These are phyloP conservation scores for Ceratocystis diversiconidia DNA, from an alignment of 2,329 filamentous ascomycete species.

Conservation along the genomic window DNA sequence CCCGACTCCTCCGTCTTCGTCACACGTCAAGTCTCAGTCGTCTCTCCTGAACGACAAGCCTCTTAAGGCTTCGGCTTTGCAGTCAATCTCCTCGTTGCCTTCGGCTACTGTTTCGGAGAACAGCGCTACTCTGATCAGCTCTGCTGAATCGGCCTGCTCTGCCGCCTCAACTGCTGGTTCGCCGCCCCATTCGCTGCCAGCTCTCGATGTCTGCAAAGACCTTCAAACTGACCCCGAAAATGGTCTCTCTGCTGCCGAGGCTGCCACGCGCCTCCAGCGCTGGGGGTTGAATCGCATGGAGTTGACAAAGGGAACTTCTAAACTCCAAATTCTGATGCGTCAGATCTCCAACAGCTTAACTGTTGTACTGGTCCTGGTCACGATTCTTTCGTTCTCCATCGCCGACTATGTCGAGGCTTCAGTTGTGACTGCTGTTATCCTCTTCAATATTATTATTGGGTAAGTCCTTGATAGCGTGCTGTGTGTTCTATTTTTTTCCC, in stretches of 20 bases:
- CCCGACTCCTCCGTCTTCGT: background rate
- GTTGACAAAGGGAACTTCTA: constrained; percentile 54
- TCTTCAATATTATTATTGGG: constrained; percentile 54
- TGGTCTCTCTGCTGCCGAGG: constrained; percentile 51
- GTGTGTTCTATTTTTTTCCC: no score
- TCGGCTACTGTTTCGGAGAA: constrained; percentile 13
- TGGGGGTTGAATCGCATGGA: constrained; percentile 60
- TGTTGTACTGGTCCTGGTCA: constrained; percentile 59
- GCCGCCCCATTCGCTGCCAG: constrained; percentile 22
- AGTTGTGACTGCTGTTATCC: constrained; percentile 49
- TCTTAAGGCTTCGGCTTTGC: constrained; percentile 1
- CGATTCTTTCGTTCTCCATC: constrained; percentile 54
- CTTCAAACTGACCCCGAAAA: constrained; percentile 34
- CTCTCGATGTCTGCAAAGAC: constrained; percentile 23
- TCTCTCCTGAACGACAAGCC: background rate
- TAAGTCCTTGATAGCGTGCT: constrained; percentile 25
- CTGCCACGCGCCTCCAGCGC: constrained; percentile 47
- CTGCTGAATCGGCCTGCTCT: constrained; percentile 8
- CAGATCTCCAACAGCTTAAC: constrained; percentile 67
- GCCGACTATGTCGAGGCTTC: constrained; percentile 49
- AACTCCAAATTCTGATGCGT: constrained; percentile 62
- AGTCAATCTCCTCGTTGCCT: constrained; percentile 8
- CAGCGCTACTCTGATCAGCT: constrained; percentile 14
- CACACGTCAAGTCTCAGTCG: background rate
- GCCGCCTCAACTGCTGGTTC: constrained; percentile 1